Conservation (phyloP, 2,329 filamentous ascomycete species). For the Pseudogymnoascus sp. region DNA sequence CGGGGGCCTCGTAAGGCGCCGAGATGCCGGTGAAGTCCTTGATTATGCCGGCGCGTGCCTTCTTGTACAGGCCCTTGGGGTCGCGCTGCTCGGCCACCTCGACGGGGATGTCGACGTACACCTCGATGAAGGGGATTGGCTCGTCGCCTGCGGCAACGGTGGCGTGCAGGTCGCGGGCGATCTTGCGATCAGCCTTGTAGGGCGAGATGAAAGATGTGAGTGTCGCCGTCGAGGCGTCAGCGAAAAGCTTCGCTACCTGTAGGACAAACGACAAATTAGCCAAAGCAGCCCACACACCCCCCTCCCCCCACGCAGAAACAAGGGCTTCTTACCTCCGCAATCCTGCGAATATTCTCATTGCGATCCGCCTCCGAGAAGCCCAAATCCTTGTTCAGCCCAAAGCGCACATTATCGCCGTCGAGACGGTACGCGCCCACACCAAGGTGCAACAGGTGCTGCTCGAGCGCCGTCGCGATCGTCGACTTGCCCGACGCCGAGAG, state of each 20-base stretch:
- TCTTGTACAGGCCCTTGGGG: slow-evolving; percentile 97
- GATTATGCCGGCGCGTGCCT: slow-evolving; percentile 86
- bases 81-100: slow-evolving; percentile 91
- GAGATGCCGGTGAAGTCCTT: slow-evolving; percentile 96
- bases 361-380: slow-evolving; percentile 90
- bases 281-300: background rate
- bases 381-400: slow-evolving; percentile 95
- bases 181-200: slow-evolving; percentile 77
- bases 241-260: slow-evolving; percentile 89
- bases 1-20: slow-evolving; percentile 87
- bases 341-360: slow-evolving; percentile 95
- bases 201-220: slow-evolving; percentile 97
- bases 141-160: slow-evolving; percentile 48
- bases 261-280: slow-evolving; percentile 8
- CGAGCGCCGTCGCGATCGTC: slow-evolving; percentile 90
- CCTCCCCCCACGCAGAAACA: background rate
- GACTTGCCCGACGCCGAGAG: slow-evolving; percentile 96
- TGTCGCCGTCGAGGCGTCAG: slow-evolving; percentile 78
- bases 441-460: slow-evolving; percentile 89
- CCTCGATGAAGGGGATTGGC: slow-evolving; percentile 82
- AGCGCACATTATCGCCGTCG: slow-evolving; percentile 96
- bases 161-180: slow-evolving; percentile 74
- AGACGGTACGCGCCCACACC: slow-evolving; percentile 82
- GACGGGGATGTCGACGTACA: slow-evolving; percentile 85
- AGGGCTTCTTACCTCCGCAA: slow-evolving; percentile 59